Base-by-base conservation (phyloP, 179 eudicot species). In the Sideroxylon spinosum region DNA sequence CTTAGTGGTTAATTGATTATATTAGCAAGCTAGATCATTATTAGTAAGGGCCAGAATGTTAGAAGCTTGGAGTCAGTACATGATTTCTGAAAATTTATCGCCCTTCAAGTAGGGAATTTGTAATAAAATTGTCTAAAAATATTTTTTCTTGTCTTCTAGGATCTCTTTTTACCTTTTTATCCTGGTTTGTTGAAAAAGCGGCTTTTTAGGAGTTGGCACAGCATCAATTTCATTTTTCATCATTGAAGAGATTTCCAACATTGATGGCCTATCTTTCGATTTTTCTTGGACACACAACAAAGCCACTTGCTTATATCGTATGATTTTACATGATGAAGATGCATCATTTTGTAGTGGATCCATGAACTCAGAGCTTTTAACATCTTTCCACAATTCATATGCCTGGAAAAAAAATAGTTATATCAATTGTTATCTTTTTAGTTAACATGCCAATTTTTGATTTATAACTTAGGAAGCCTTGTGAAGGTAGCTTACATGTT, bases 241-340 rank as follows among this genome's bases (percentile, higher is more conserved):
- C 76, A 70, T 78, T 49, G 76, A 70, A 23, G n/a, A 46, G 7
- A 78, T 68, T 68, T 78, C 75, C n/a, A 78, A 70, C 75, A 78
- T 71, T 67, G 75, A 57, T 14, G 86, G 86, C 53, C 86, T 81
- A 25, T 84, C 81, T 50, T n/a, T 68, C 67, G 74, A 52, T 20
- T 78, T 81, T 78, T 81, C 82, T 78, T 84, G 79, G 48, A 81
- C 84, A 37, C 84, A 84, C 32, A 84, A 73, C 32, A 84, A 48
- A n/a, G 80, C 84, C 23, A 84, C 80, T 44, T 81, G 82, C 80
- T 81, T 74, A 62, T 78, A 81, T 71, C 71, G 71, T 67, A 44
- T 28, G 20, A 81, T 17, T 71, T 81, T 81, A 50, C 84, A 78
- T 22, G 71, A 17, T 0, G 80, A 71, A 64, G 44, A 63, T 20